Evolutionary conservation across 345 rosid genomes (phyloP), one percentile per base, ranked within the genome.

Genomic region (Acer saccharum): DNA sequence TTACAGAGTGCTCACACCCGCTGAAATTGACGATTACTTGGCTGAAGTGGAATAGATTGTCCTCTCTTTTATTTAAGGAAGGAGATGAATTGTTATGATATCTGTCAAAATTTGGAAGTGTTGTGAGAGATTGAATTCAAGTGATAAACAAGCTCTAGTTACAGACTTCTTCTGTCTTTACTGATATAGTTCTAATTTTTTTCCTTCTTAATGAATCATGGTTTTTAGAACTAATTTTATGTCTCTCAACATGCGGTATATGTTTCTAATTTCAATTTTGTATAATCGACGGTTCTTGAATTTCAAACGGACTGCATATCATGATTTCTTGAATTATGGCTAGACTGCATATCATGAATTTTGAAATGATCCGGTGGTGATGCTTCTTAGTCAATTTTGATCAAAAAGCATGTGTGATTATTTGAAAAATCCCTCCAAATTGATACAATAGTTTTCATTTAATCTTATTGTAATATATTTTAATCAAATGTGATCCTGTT

Each of bases 1-100:
- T 23, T 75, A 85, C 91, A 93, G 97, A 85, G 94, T 93, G 39
- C 86, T 91, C 29, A 91, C 94, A 13, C 87, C 97, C n/a, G 91
- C 91, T 17, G 97, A 93, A 83, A 85, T 93, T 25, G 93, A 91
- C 25, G 94, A 90, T 50, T 86, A 83, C 62, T 77, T 86, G 83
- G 84, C 79, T n/a, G 88, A 86, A 79, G 92, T 89, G 61, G 97
- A 93, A 77, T 93, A 88, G 75, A 54, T 78, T 78, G 55, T 9
- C 32, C 10, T 70, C 8, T 62, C 48, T 23, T 29, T 13, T 12
- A 58, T 23, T 14, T 27, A 21, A 68, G 68, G 58, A 23, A 67
- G 23, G 11, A 1, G 21, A 50, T 29, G 64, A 17, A 68, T 0
- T 21, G 41, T 39, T 14, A 17, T 41, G 54, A n/a, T 65, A 18